These are phyloP conservation scores for Desmodesmus armatus DNA, from an alignment of 139 green algal species.

Conservation along the genomic window DNA sequence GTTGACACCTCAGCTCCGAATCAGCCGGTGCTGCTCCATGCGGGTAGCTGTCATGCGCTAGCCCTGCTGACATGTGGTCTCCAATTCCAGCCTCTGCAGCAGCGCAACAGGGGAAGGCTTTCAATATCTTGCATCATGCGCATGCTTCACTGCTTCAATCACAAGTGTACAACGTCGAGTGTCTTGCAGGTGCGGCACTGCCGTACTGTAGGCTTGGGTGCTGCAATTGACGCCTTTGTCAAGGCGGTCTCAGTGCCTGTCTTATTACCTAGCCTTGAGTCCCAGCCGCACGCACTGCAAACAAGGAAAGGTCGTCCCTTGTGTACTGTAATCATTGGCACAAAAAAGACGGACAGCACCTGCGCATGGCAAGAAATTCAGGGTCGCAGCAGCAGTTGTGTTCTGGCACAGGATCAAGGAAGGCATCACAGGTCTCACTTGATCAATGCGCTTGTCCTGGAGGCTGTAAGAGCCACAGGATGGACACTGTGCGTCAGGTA, in stretches of 20 bases:
- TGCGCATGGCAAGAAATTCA: slow-evolving; percentile 4
- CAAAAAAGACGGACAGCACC: slow-evolving; percentile 32
- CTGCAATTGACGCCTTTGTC: not conserved
- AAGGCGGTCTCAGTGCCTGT: not conserved
- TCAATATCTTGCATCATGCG: not conserved
- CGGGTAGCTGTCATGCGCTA: not conserved
- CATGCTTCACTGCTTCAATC: not conserved
- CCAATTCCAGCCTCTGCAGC: not conserved
- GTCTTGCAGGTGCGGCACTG: not conserved
- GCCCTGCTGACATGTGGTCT: not conserved
- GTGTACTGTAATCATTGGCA: slow-evolving; percentile 33
- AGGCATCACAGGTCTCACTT: not conserved
- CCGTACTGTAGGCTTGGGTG: not conserved
- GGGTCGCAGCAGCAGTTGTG: not conserved
- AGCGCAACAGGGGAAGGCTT: not conserved
- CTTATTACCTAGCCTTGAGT: slow-evolving; percentile 5
- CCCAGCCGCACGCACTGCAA: slow-evolving; percentile 5
- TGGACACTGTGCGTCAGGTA: slow-evolving; percentile 12
- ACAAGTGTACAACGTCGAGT: not conserved
- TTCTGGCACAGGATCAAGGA: not conserved
- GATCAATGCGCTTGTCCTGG: not conserved
- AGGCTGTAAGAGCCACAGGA: not conserved
- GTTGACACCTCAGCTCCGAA: not conserved
- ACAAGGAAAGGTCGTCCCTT: slow-evolving; percentile 9
- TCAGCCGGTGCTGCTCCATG: not conserved